A percentile compares a stretch with the other conserved stretches of the same genome.
phyloP scores from a whole-genome alignment of 73 alveolate species.

The Stentor coeruleus region DNA sequence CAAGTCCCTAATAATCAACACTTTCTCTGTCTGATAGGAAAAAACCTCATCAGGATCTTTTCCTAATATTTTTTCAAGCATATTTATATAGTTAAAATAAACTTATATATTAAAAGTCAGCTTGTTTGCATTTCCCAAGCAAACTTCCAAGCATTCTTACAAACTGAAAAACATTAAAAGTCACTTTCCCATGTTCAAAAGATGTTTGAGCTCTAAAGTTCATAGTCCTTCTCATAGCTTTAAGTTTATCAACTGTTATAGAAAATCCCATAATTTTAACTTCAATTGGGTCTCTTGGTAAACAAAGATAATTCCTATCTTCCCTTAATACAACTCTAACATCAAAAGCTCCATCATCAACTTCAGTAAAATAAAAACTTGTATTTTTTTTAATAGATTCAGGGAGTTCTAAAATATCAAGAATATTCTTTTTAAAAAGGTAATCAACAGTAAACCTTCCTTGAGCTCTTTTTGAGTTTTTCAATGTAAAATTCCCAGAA shows the following conservation, averaged over 20 bases:
- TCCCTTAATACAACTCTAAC: conserved; percentile 12
- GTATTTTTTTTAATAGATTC: neutral
- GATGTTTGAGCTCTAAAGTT: conserved; percentile 25
- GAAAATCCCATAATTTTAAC: conserved; percentile 17
- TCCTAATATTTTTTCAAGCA: conserved; percentile 26
- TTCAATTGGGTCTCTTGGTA: conserved; percentile 29
- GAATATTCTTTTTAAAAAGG: neutral
- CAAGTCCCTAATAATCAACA: neutral
- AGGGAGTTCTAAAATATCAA: neutral
- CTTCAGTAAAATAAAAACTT: conserved; percentile 16
- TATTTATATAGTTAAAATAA: too few relatives aligned
- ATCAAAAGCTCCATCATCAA: conserved; percentile 28
- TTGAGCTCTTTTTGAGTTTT: conserved; percentile 7
- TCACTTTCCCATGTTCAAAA: conserved; percentile 20
- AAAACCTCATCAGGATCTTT: conserved; percentile 21
- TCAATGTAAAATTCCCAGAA: neutral
- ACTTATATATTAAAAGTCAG: neutral
- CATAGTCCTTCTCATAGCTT: conserved; percentile 29
- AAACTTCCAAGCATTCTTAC: conserved; percentile 14
- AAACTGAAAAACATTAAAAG: conserved; percentile 8
- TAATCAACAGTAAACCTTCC: conserved; percentile 25
- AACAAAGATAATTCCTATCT: conserved; percentile 23
- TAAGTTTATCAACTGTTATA: neutral
- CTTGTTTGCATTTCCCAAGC: conserved; percentile 26
- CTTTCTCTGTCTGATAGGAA: neutral